These are phyloP conservation scores for Russula vinacea DNA, from an alignment of 768 basidiomycete species.

Conservation along the genomic window DNA sequence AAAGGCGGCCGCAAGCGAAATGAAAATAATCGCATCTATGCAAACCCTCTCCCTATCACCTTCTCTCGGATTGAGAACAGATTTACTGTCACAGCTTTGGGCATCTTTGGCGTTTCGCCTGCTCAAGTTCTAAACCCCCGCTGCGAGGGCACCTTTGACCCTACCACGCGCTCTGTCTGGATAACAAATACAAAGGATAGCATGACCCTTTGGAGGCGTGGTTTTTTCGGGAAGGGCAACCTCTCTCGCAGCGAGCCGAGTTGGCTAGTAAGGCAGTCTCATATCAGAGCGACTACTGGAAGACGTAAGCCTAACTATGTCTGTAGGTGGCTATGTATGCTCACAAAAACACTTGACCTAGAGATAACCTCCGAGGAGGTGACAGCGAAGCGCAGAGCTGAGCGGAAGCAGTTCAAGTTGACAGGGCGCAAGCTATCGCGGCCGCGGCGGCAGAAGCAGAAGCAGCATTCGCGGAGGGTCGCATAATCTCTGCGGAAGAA, in stretches of 20 bases:
- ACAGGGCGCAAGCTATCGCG: conserved; percentile 86
- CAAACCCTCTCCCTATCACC: conserved; percentile 63
- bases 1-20: conserved; percentile 56
- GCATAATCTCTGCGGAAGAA: conserved; percentile 57
- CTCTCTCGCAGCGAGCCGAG: conserved; percentile 92
- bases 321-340: neutral
- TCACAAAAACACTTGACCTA: conserved; percentile 32
- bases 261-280: conserved; percentile 81
- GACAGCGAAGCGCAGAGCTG: conserved; percentile 80
- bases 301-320: conserved; percentile 49
- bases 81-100: conserved; percentile 44
- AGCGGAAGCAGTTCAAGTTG: conserved; percentile 89
- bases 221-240: conserved; percentile 97
- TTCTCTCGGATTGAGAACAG: conserved; percentile 45
- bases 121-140: conserved; percentile 65
- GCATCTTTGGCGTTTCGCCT: conserved; percentile 47
- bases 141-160: conserved; percentile 75
- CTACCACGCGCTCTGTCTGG: conserved; percentile 84
- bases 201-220: conserved; percentile 75
- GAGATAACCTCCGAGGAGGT: conserved; percentile 88
- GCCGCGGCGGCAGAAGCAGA: conserved; percentile 79
- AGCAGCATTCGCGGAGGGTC: conserved; percentile 67
- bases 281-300: conserved; percentile 49
- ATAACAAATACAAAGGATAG: conserved; percentile 62
- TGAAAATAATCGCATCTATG: conserved; percentile 69